Conservation (phyloP, 2,329 filamentous ascomycete genomes). For the Fusarium sacchari region DNA sequence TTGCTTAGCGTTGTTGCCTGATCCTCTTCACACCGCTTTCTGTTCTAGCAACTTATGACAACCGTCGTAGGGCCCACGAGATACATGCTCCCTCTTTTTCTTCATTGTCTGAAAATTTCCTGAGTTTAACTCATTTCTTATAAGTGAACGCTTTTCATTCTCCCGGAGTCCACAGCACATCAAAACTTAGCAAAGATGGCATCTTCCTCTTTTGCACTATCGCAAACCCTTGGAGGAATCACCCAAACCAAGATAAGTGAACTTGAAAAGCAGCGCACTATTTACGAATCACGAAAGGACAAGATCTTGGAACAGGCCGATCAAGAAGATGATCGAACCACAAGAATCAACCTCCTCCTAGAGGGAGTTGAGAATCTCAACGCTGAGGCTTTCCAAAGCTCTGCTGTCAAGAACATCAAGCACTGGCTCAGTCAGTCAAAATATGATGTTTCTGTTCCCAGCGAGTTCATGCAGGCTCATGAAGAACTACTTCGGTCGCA, state of each 20-base stretch:
- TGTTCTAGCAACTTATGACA: neutral
- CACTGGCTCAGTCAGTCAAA: neutral
- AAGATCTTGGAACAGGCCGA: neutral
- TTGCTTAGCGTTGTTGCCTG: neutral
- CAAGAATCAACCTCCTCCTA: neutral
- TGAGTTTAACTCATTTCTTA: too few species aligned
- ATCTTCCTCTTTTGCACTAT: neutral
- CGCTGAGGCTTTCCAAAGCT: neutral
- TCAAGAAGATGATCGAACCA: neutral
- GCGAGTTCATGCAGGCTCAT: neutral
- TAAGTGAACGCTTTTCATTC: fast-evolving
- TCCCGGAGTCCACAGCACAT: fast-evolving
- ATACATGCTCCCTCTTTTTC: too few species aligned
- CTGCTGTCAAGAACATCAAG: neutral
- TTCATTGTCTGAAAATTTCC: neutral
- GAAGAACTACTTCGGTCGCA: neutral
- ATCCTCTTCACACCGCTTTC: neutral
- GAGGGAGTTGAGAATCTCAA: neutral
- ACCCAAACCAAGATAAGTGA: neutral
- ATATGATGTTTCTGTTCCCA: neutral
- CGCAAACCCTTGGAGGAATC: neutral
- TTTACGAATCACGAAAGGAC: neutral
- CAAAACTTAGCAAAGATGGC: neutral
- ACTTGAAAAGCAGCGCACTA: neutral
- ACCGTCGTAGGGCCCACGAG: neutral